phyloP scores from a whole-genome alignment of 108 stramenopile genomes.

The Cyclotella choctawhatcheeana region DNA sequence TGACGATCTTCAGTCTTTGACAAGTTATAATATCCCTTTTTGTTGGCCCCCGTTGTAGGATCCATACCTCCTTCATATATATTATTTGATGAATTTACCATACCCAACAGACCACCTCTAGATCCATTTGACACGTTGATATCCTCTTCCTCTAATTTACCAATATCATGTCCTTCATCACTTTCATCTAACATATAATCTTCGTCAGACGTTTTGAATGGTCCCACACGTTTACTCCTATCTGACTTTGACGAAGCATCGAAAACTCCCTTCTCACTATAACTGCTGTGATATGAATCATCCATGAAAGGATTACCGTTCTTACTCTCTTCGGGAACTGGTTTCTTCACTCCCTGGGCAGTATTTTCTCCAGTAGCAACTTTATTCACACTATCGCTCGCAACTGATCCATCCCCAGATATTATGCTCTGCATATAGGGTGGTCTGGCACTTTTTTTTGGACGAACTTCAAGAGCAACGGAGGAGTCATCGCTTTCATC shows the following conservation, averaged over 20 bases:
- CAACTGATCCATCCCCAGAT: constrained; percentile 4
- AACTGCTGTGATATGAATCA: not conserved
- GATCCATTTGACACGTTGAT: not conserved
- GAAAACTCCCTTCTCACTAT: too few relatives aligned
- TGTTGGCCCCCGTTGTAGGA: not conserved
- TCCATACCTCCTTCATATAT: not conserved
- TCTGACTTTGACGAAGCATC: too few relatives aligned
- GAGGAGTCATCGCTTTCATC: not conserved
- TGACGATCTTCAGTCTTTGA: not conserved
- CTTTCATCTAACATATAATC: constrained; percentile 9
- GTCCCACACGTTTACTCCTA: constrained; percentile 1
- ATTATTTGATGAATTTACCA: not conserved
- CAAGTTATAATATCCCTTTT: constrained; percentile 7
- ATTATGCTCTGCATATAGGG: not conserved
- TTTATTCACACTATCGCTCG: not conserved
- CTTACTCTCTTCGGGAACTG: not conserved
- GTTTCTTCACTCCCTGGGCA: constrained; percentile 12
- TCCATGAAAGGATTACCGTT: constrained; percentile 10
- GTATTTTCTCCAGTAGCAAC: constrained; percentile 7
- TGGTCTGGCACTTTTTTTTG: not conserved
- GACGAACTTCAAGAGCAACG: not conserved
- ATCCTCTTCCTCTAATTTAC: not conserved
- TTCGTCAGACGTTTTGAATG: not conserved
- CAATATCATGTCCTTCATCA: not conserved
- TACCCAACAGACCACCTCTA: not conserved